Conservation (phyloP, 2,329 filamentous ascomycete genomes). For the Colletotrichum salicis region DNA sequence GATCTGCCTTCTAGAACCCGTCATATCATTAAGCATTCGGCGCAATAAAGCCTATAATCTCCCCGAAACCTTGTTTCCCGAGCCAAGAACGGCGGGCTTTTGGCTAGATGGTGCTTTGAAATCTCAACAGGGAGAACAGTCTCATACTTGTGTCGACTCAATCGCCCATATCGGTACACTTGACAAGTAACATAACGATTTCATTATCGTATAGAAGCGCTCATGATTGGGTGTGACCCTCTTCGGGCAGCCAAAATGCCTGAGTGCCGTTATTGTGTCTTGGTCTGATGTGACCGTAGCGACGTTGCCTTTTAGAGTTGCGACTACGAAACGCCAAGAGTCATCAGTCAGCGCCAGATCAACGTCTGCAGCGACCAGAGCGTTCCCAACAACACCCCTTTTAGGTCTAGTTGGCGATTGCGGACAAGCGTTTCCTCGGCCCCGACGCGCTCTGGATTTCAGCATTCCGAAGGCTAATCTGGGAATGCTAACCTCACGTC, state of each 20-base stretch:
- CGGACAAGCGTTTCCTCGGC: not conserved
- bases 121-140: fast-evolving
- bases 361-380: not conserved
- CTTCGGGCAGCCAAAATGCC: not conserved
- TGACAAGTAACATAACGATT: too few species aligned
- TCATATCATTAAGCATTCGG: not conserved
- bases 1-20: not conserved
- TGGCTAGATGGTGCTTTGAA: not conserved
- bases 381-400: not conserved
- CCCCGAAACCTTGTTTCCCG: not conserved
- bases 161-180: too few species aligned
- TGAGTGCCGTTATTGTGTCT: not conserved
- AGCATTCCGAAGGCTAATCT: not conserved
- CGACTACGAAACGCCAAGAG: slow-evolving; percentile 11
- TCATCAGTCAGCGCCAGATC: slow-evolving; percentile 1
- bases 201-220: not conserved
- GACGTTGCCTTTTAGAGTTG: slow-evolving; percentile 5
- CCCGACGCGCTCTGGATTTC: not conserved
- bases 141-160: too few species aligned
- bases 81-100: too few species aligned
- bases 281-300: not conserved
- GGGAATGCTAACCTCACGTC: not conserved
- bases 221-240: not conserved
- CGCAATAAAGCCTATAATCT: not conserved
- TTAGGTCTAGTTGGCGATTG: not conserved